Evolutionary conservation across 805 yeast genomes (phyloP).

Genomic region (baker's yeast (Saccharomyces cerevisiae)): DNA sequence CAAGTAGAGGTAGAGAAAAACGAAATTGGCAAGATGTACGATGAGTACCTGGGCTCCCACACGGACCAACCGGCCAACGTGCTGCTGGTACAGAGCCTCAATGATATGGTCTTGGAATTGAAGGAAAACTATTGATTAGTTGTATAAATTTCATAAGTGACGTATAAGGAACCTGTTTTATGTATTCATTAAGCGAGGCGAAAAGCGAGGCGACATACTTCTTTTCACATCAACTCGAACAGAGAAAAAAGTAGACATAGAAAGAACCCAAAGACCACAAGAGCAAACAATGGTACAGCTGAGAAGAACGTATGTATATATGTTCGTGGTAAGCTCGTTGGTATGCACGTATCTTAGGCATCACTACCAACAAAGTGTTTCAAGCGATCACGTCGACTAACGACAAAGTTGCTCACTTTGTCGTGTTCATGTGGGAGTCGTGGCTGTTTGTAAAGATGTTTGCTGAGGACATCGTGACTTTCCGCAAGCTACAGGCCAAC

Average conservation of each 20-base stretch:
- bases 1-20: slow-evolving; percentile 18
- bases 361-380: slow-evolving; percentile 31
- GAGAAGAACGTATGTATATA: slow-evolving; percentile 12
- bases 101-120: slow-evolving; percentile 23
- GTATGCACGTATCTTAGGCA: slow-evolving; percentile 24
- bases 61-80: slow-evolving; percentile 13
- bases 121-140: slow-evolving; percentile 7
- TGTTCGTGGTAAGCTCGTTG: slow-evolving; percentile 11
- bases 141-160: background rate
- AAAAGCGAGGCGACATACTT: background rate
- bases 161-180: background rate
- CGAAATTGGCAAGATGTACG: slow-evolving; percentile 27
- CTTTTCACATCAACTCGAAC: background rate
- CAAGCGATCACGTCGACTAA: slow-evolving; percentile 36
- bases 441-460: slow-evolving; percentile 41
- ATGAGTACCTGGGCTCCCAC: slow-evolving; percentile 21
- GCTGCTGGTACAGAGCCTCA: slow-evolving; percentile 19
- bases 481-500: slow-evolving; percentile 16
- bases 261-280: background rate
- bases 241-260: background rate
- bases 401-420: slow-evolving; percentile 46
- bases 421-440: slow-evolving; percentile 40
- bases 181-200: background rate
- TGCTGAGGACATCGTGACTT: slow-evolving; percentile 30
- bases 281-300: background rate